A percentile compares a stretch with the other conserved stretches of the same genome.
Evolutionary conservation across 75 land plant species (phyloP).

Genomic region (Isoetes taiwanensis): DNA sequence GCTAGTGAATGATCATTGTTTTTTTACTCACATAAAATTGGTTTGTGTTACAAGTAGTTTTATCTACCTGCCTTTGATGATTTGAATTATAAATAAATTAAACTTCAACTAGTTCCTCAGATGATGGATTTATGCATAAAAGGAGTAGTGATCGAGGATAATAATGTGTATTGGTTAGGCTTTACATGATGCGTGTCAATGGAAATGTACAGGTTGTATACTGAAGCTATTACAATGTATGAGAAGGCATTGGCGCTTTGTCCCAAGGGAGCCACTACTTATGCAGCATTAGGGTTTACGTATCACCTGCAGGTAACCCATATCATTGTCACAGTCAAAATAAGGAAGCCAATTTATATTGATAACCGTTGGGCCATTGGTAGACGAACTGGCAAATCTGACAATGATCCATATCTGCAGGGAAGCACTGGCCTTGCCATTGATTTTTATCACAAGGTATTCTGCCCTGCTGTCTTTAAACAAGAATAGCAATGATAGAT

Average conservation of each 20-base stretch:
- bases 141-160: too few relatives aligned
- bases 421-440: conserved; percentile 64
- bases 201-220: conserved; percentile 53
- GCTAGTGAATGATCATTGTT: conserved; percentile 1
- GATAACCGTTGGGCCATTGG: not conserved
- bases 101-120: too few relatives aligned
- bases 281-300: conserved; percentile 90
- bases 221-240: conserved; percentile 69
- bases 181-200: too few relatives aligned
- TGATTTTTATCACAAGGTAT: conserved; percentile 80
- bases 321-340: not conserved
- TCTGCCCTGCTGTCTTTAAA: not conserved
- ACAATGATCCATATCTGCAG: conserved; percentile 24
- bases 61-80: too few relatives aligned
- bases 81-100: too few relatives aligned
- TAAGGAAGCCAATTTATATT: not conserved
- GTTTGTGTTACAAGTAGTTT: too few relatives aligned
- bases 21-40: too few relatives aligned
- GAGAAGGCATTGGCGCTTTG: conserved; percentile 85
- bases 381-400: not conserved
- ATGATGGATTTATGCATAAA: too few relatives aligned
- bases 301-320: conserved; percentile 71
- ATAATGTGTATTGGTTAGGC: too few relatives aligned
- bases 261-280: conserved; percentile 68
- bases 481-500: not conserved